These are phyloP conservation scores for Abelmoschus esculentus DNA, from an alignment of 345 rosid species.

Conservation along the genomic window DNA sequence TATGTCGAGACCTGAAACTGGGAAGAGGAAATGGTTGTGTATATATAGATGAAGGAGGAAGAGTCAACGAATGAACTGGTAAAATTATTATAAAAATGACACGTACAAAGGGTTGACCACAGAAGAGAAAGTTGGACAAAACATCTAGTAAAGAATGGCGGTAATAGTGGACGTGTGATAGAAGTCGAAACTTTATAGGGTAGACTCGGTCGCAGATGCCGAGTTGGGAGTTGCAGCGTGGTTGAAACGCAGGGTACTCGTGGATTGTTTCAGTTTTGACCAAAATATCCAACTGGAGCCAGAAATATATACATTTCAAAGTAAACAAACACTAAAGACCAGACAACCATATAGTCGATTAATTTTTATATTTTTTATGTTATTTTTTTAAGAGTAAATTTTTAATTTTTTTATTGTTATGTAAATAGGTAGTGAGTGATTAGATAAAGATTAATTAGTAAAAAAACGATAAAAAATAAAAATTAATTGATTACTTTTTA, in stretches of 20 bases:
- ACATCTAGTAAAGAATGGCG: neutral
- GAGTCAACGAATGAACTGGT: slow-evolving; percentile 6
- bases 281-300: neutral
- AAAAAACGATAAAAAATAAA: too few relatives aligned
- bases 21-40: neutral
- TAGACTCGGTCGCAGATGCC: slow-evolving; percentile 13
- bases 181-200: neutral
- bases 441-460: too few relatives aligned
- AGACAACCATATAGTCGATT: too few relatives aligned
- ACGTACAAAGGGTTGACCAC: neutral
- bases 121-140: neutral
- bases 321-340: too few relatives aligned
- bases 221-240: neutral
- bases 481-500: too few relatives aligned
- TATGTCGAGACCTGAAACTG: neutral
- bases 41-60: neutral
- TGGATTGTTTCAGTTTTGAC: neutral
- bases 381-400: too few relatives aligned
- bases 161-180: neutral
- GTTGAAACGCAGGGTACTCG: neutral
- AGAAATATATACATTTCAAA: too few relatives aligned
- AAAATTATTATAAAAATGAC: neutral
- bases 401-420: too few relatives aligned
- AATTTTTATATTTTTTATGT: too few relatives aligned
- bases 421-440: too few relatives aligned